These are phyloP conservation scores for Globisporangium spiculum DNA, from an alignment of 352 stramenopile genomes.

Conservation along the genomic window DNA sequence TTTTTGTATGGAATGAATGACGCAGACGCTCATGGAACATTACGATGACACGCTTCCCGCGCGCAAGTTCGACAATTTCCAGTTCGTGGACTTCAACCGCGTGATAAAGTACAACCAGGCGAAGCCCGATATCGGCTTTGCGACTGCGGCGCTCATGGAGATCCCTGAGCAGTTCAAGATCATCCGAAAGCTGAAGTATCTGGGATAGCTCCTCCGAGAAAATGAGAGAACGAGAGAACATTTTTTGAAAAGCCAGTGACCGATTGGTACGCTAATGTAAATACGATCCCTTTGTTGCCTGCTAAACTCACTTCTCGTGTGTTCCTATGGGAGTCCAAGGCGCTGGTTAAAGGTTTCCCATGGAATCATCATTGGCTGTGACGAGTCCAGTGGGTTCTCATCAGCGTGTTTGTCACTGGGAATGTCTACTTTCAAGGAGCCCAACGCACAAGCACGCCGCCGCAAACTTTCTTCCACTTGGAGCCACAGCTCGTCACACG, in stretches of 20 bases:
- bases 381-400: not conserved
- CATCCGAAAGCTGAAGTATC: conserved; percentile 41
- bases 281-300: not conserved
- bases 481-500: conserved; percentile 16
- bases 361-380: conserved; percentile 7
- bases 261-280: not conserved
- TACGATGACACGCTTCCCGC: conserved; percentile 54
- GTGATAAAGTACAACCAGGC: conserved; percentile 45
- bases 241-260: not conserved
- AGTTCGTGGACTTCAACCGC: conserved; percentile 67
- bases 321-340: conserved; percentile 10
- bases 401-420: not conserved
- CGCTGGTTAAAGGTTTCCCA: conserved; percentile 23
- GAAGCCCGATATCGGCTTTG: conserved; percentile 64
- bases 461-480: conserved; percentile 9
- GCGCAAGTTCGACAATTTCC: conserved; percentile 77
- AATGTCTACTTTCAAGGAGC: not conserved
- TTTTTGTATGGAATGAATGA: not conserved
- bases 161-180: conserved; percentile 65
- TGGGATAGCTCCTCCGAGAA: conserved; percentile 14
- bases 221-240: not conserved
- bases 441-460: not conserved
- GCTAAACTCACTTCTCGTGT: not conserved
- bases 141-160: conserved; percentile 61
- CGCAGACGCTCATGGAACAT: conserved; percentile 57